Evolutionary conservation across 2,329 filamentous ascomycete species (phyloP), one percentile per base, ranked within the genome.

Genomic region (Xylariaceae sp.): DNA sequence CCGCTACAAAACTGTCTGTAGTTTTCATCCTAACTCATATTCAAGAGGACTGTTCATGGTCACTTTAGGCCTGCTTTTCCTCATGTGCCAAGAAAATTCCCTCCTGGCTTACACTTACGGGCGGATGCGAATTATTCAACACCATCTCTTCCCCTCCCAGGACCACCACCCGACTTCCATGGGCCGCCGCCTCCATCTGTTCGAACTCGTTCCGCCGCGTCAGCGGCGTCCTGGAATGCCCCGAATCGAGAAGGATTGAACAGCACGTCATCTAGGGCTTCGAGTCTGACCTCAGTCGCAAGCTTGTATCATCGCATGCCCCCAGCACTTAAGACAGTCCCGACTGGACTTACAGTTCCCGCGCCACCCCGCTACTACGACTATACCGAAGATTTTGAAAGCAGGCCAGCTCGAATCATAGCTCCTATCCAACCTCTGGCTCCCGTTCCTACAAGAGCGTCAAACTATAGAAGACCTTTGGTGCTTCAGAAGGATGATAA

Each of bases 341-440:
- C 42, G 42, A 50, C 17, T 37, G 47, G 45, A 30, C 48, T 42
- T 39, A 44, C 42, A 19, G 57, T 41, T 49, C 60, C 33, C 7
- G 6, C 34, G 42, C 51, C 28, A 53, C 64, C 43, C 62, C 69
- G 33, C 30, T 77, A 75, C 51, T 76, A 77, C 46, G 74, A 78
- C 51, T 77, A 77, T 50, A 71, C 64, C 15, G 74, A 77, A 48
- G 68, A 66, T 3, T 76, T 76, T 38, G 69, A 74, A 15, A 61
- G 54, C 34, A 56, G 53, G 15, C 42, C 45, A 16, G 43, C 53
- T 22, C 50, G 37, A 6, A 37, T 39, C 7, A 19, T 15, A 30
- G 47, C 52, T 8, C 47, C 49, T 22, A 19, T 46, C 24, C 50
- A 54, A n/a, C 45, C 49, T 11, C 36, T 54, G 9, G 48, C 45